These are phyloP conservation scores for Blastobotrys peoriensis DNA, from an alignment of 805 yeast species.

Conservation along the genomic window DNA sequence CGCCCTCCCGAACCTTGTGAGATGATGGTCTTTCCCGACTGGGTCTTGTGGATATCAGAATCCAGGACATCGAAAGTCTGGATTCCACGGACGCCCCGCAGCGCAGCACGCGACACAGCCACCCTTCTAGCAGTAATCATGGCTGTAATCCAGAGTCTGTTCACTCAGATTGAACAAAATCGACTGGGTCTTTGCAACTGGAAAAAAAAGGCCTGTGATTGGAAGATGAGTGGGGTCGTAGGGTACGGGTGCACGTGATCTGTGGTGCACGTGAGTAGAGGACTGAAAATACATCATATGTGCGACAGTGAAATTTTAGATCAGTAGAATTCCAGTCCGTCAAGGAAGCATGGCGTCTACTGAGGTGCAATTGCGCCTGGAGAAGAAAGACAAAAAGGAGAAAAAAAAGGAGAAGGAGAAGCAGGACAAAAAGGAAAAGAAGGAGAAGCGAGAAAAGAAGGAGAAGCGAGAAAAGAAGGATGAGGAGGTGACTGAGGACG, in stretches of 20 bases:
- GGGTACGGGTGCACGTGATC: too few relatives aligned
- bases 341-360: too few relatives aligned
- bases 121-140: neutral
- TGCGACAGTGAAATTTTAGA: too few relatives aligned
- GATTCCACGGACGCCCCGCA: conserved; percentile 18
- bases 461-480: neutral
- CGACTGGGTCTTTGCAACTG: neutral
- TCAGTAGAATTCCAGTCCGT: too few relatives aligned
- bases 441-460: neutral
- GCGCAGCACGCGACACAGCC: neutral
- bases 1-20: conserved; percentile 72
- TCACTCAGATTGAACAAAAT: neutral
- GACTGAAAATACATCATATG: too few relatives aligned
- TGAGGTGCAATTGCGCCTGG: neutral
- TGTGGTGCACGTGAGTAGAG: too few relatives aligned
- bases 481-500: neutral
- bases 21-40: conserved; percentile 65
- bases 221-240: too few relatives aligned
- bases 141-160: neutral
- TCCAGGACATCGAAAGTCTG: conserved; percentile 34
- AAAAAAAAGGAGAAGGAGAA: conserved; percentile 5
- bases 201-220: too few relatives aligned
- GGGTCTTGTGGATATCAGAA: conserved; percentile 58
- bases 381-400: conserved; percentile 6
- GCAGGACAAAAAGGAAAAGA: conserved; percentile 6